Evolutionary conservation across 148 eudicot genomes (phyloP).

Genomic region (Dysphania ambrosioides): DNA sequence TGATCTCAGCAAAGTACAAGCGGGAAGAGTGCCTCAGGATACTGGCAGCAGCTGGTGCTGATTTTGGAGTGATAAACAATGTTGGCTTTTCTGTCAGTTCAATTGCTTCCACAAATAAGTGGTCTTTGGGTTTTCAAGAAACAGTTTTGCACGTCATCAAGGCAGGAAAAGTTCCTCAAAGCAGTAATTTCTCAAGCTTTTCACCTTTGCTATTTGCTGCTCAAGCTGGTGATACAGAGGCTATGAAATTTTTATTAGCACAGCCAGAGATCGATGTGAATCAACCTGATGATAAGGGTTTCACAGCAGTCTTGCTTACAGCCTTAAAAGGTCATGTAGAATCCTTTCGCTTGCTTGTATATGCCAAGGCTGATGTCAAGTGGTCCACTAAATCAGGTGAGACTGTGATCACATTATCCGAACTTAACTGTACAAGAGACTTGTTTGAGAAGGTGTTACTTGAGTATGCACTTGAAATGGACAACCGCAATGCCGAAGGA

Average conservation of each 20-base stretch:
- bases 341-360: conserved; percentile 66
- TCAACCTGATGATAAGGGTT: conserved; percentile 63
- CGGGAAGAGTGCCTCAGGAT: conserved; percentile 56
- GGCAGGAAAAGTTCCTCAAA: conserved; percentile 49
- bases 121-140: conserved; percentile 56
- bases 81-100: conserved; percentile 47
- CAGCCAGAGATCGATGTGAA: conserved; percentile 46
- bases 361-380: conserved; percentile 82
- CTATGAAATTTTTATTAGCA: conserved; percentile 49
- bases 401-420: conserved; percentile 51
- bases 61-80: conserved; percentile 58
- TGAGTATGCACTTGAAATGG: conserved; percentile 74
- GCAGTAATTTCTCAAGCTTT: conserved; percentile 49
- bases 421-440: conserved; percentile 40
- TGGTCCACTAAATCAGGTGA: conserved; percentile 62
- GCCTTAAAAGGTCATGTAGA: conserved; percentile 75
- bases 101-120: conserved; percentile 41
- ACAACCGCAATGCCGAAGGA: conserved; percentile 51
- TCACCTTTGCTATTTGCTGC: conserved; percentile 64
- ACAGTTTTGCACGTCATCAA: conserved; percentile 40
- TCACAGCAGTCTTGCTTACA: conserved; percentile 69
- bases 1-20: conserved; percentile 52
- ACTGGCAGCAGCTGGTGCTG: conserved; percentile 67
- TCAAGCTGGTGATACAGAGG: conserved; percentile 55
- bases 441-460: conserved; percentile 79